Evolutionary conservation across 2,329 filamentous ascomycete genomes (phyloP).

Genomic region (Berkeleyomyces basicola): DNA sequence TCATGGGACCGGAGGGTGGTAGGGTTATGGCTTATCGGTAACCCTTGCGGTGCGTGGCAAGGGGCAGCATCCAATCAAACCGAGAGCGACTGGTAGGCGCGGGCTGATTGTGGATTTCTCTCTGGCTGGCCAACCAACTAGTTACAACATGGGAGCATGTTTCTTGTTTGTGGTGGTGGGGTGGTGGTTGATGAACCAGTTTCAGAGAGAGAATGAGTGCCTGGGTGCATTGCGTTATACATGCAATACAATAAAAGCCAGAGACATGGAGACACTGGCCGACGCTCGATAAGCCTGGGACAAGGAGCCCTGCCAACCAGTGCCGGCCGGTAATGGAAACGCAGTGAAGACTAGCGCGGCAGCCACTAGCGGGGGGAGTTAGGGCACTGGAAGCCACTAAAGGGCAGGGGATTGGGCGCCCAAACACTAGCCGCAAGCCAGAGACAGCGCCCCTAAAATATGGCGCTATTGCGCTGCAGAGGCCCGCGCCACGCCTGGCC

Average conservation of each 20-base stretch:
- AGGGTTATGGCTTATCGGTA: neutral
- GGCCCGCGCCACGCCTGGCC: neutral
- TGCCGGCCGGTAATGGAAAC: neutral
- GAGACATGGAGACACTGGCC: neutral
- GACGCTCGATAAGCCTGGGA: no score
- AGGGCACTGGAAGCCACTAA: neutral
- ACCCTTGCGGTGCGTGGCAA: neutral
- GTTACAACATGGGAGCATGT: no score
- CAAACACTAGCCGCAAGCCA: neutral
- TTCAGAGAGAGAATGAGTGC: neutral
- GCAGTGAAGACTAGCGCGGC: neutral
- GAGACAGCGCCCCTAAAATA: neutral
- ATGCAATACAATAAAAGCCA: neutral
- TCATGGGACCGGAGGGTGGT: neutral
- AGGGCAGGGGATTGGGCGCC: neutral
- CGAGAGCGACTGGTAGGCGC: neutral
- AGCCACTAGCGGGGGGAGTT: neutral
- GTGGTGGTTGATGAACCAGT: neutral
- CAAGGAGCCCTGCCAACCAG: no score
- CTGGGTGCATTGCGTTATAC: no score
- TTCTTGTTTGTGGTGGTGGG: no score
- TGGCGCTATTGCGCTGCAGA: neutral
- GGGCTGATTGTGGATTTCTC: no score
- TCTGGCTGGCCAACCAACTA: no score
- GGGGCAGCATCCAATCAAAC: neutral